Evolutionary conservation across 495 filamentous ascomycete genomes (phyloP).

Genomic region (Tuber magnatum): DNA sequence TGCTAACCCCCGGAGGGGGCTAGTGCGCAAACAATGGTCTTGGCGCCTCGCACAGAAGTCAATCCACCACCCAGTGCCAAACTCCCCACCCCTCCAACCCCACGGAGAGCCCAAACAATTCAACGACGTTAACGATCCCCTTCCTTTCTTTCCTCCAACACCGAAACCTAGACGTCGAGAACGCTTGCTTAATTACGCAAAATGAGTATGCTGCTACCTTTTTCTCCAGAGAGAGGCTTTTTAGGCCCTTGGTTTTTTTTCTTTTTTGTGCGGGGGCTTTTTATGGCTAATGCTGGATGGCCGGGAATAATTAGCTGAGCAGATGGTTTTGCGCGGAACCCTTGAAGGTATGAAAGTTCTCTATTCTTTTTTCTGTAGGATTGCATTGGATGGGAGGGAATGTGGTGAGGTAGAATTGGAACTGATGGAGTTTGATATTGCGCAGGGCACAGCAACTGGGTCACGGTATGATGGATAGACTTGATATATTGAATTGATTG

Average conservation of each 20-base stretch:
- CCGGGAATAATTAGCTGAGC: conserved; percentile 34
- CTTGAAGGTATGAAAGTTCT: conserved; percentile 36
- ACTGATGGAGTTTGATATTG: conserved; percentile 24
- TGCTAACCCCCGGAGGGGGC: not conserved
- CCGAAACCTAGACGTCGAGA: conserved; percentile 21
- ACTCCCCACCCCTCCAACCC: not conserved
- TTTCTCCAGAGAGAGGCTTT: conserved; percentile 4
- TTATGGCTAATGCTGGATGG: conserved; percentile 26
- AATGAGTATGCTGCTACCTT: conserved; percentile 34
- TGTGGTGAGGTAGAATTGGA: conserved; percentile 21
- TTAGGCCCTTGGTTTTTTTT: not conserved
- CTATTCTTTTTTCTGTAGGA: conserved; percentile 2
- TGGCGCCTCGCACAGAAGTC: not conserved
- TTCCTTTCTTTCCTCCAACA: not conserved
- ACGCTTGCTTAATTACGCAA: conserved; percentile 43
- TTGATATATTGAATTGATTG: not conserved
- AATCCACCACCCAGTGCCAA: not conserved
- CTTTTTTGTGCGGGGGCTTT: conserved; percentile 14
- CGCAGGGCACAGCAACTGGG: conserved; percentile 54
- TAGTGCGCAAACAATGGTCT: not conserved
- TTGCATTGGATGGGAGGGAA: not conserved
- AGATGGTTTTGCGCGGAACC: conserved; percentile 41
- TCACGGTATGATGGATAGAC: conserved; percentile 48
- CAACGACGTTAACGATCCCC: not conserved
- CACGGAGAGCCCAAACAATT: not conserved